A percentile compares a stretch with the other conserved stretches of the same genome.
Conservation (phyloP, 345 rosid species). For the Durio zibethinus region DNA sequence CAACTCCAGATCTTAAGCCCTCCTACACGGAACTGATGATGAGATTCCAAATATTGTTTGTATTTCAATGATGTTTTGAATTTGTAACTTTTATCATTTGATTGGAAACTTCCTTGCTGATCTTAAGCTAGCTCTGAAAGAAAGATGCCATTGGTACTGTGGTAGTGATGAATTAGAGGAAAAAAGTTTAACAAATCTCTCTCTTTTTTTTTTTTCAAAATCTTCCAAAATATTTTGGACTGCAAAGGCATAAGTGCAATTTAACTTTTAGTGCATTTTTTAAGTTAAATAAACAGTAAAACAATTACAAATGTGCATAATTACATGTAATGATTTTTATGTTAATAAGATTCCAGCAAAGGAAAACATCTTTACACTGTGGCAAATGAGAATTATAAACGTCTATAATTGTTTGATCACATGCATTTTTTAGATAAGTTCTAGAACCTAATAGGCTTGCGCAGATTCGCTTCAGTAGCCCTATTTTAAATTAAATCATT, state of each 20-base stretch:
- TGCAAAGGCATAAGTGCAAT: background rate
- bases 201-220: background rate
- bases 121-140: background rate
- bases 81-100: background rate
- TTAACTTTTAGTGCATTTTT: background rate
- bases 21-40: background rate
- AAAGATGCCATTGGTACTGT: background rate
- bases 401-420: slow-evolving; percentile 1
- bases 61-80: background rate
- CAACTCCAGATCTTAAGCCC: background rate
- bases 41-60: background rate
- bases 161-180: background rate
- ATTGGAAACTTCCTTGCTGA: background rate
- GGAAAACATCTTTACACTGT: background rate
- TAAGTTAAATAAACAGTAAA: background rate
- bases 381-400: background rate
- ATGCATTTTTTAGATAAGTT: background rate
- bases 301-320: background rate
- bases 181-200: background rate
- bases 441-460: background rate
- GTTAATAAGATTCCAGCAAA: background rate
- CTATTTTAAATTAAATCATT: background rate
- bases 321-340: background rate
- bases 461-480: background rate
- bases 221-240: background rate